A percentile compares a stretch with the other conserved stretches of the same genome.
Conservation (phyloP, 495 filamentous ascomycete genomes). For the Penicillium goetzii region DNA sequence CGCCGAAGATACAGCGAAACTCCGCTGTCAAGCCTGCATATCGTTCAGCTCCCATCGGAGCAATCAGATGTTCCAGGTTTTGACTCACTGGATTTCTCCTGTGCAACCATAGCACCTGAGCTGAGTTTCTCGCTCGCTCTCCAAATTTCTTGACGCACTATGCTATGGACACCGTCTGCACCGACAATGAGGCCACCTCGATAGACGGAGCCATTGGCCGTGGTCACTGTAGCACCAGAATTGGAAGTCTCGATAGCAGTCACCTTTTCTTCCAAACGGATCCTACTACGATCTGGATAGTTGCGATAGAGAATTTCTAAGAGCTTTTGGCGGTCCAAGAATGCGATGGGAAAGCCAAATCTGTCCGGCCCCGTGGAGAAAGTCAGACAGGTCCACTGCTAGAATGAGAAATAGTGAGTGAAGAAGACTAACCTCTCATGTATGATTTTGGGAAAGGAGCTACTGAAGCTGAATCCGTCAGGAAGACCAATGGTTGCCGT, state of each 20-base stretch:
- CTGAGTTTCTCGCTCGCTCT: neutral
- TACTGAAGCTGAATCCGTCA: slow-evolving; percentile 12
- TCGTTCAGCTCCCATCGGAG: neutral
- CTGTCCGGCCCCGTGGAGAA: slow-evolving; percentile 22
- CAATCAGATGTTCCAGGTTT: neutral
- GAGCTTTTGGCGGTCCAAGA: slow-evolving; percentile 39
- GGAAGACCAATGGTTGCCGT: slow-evolving; percentile 15
- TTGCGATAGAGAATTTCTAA: slow-evolving; percentile 26
- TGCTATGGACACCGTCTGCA: slow-evolving; percentile 36
- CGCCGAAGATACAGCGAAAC: slow-evolving; percentile 29
- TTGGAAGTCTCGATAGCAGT: slow-evolving; percentile 6
- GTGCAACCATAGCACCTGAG: neutral
- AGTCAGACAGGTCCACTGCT: neutral
- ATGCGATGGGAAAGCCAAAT: slow-evolving; percentile 28
- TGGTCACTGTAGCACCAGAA: slow-evolving; percentile 16
- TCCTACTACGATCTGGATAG: slow-evolving; percentile 13
- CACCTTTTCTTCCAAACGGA: slow-evolving; percentile 24
- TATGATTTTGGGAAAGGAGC: neutral
- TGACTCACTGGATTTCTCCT: slow-evolving; percentile 22
- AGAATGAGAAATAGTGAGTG: neutral
- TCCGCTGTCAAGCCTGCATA: slow-evolving; percentile 23
- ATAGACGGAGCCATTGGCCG: slow-evolving; percentile 35
- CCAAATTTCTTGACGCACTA: slow-evolving; percentile 20
- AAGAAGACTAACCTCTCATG: neutral
- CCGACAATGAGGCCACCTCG: slow-evolving; percentile 14